These are phyloP conservation scores for Sergeia podlipaevii DNA, from an alignment of 208 protist genomes.

Conservation along the genomic window DNA sequence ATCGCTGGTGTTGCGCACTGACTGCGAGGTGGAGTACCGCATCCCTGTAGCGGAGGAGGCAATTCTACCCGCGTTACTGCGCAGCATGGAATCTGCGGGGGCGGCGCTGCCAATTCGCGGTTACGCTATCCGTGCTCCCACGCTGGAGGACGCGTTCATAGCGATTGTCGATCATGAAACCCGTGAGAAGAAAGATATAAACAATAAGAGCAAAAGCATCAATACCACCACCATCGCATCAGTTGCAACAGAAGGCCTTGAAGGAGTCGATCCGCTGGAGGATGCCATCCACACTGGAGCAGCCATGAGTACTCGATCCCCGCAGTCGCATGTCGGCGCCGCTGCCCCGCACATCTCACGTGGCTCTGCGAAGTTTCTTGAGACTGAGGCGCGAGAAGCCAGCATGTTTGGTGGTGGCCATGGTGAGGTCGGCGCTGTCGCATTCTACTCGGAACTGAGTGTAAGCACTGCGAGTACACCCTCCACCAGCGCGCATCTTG, in stretches of 20 bases:
- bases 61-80: slow-evolving; percentile 31
- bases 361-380: neutral
- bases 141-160: slow-evolving; percentile 82
- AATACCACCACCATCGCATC: no score
- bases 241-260: no score
- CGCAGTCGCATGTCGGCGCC: no score
- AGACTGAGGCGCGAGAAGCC: neutral
- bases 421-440: neutral
- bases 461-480: no score
- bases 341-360: no score
- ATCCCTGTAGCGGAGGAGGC: slow-evolving; percentile 20
- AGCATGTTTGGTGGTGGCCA: neutral
- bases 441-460: no score
- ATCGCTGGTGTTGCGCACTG: slow-evolving; percentile 7
- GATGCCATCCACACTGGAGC: no score
- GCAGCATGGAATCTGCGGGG: slow-evolving; percentile 22
- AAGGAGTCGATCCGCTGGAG: no score
- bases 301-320: no score
- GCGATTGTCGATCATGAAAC: slow-evolving; percentile 21
- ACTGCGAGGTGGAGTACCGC: slow-evolving; percentile 42
- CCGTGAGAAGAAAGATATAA: slow-evolving; percentile 2
- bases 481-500: no score
- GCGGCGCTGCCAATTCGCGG: slow-evolving; percentile 31
- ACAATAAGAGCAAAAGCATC: no score
- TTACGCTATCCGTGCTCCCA: slow-evolving; percentile 52